A percentile compares a stretch with the other conserved stretches of the same genome.
Conservation (phyloP, 2,329 filamentous ascomycete genomes). For the Aschersonia sp. region DNA sequence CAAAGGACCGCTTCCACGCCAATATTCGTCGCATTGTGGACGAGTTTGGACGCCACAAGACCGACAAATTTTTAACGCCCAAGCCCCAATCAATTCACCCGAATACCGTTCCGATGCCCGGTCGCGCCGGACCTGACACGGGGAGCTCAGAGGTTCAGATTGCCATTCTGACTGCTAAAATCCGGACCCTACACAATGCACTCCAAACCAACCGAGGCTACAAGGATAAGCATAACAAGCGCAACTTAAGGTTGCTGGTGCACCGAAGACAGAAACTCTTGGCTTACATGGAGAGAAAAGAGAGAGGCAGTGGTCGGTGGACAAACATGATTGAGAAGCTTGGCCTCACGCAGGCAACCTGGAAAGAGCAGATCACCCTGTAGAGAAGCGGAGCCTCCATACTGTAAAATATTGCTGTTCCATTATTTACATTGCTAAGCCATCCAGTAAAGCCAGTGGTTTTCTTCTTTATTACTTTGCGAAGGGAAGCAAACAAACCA, state of each 20-base stretch:
- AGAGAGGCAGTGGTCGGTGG: constrained; percentile 84
- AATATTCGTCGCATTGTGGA: constrained; percentile 78
- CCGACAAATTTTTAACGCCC: constrained; percentile 54
- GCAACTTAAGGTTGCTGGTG: constrained; percentile 71
- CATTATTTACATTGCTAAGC: too few species aligned
- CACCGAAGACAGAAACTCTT: constrained; percentile 83
- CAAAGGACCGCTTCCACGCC: constrained; percentile 62
- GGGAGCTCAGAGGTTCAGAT: constrained; percentile 97
- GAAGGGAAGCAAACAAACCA: neutral
- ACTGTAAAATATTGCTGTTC: neutral
- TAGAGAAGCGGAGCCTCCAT: constrained; percentile 7
- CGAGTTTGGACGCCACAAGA: constrained; percentile 81
- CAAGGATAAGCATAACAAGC: constrained; percentile 89
- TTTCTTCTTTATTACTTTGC: too few species aligned
- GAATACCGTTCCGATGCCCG: constrained; percentile 23
- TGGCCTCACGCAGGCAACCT: constrained; percentile 75
- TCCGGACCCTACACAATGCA: constrained; percentile 62
- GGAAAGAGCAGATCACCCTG: constrained; percentile 67
- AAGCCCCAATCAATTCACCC: constrained; percentile 36
- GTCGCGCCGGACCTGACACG: constrained; percentile 76
- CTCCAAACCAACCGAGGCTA: constrained; percentile 53
- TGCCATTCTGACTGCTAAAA: constrained; percentile 88
- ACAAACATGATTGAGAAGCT: constrained; percentile 70
- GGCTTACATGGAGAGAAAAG: constrained; percentile 74
- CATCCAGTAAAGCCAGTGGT: too few species aligned